Evolutionary conservation across 2,329 filamentous ascomycete genomes (phyloP), one percentile per base, ranked within the genome.

Genomic region (Cercospora berteroae): DNA sequence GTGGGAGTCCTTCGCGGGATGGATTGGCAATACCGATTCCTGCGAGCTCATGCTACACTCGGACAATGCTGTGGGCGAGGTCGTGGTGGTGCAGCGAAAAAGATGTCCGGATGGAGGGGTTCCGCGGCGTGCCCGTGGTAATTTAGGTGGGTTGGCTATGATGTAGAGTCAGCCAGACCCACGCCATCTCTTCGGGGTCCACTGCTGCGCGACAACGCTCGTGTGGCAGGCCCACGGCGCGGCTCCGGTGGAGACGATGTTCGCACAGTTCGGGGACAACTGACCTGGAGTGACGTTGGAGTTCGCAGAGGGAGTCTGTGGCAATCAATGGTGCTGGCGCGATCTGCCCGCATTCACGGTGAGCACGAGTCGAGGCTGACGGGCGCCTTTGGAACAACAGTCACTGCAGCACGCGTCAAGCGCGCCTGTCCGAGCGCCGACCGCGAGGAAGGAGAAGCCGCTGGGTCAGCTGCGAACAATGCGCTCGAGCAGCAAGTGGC

Each of bases 11-110:
- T 69, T 44, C 42, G 63, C 65, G 66, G 66, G 57, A 60, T 71
- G 72, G 42, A 71, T 67, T 13, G 73, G 72, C 56, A 73, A 70
- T 16, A 63, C 67, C 33, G 75, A 77, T 75, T 75, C 68, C 74
- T 77, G 75, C 76, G 70, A 65, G 73, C 73, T 77, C 76, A 77
- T 77, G 75, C 75, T 77, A 72, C 73, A 70, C 55, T 56, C 13
- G 44, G 33, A 57, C 23, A 12, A 18, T 25, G 12, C n/a, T 8
- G 23, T 31, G 13, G 52, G 13, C 18, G 31, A 29, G 29, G 7
- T 25, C 13, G 48, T 25, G 61, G 48, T 63, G 29, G 61, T 57
- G 16, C 50, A 33, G 52, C 25, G 20, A 55, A 27, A 63, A 48
- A 63, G 44, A 48, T 20, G 29, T 4, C 6, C n/a, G 31, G 29